Base-by-base conservation (phyloP, 768 basidiomycete species). In the Collybiopsis luxurians region DNA sequence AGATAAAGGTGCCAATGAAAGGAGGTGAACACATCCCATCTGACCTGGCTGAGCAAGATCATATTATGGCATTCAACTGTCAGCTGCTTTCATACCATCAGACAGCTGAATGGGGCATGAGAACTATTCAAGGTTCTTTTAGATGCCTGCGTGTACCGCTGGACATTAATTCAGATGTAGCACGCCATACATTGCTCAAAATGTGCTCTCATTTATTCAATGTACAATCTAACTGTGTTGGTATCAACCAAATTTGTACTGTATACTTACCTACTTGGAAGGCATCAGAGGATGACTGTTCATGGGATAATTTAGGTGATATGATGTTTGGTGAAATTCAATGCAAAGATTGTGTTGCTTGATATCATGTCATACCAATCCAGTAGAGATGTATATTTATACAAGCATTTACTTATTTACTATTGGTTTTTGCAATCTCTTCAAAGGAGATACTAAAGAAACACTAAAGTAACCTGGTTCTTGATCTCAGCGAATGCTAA, bases 91-190 rank as follows among this genome's bases (percentile, higher is more conserved):
- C 67, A 0, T 73, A 59, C 50, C 59, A 65, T 15, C 80, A 83
- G 61, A 75, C 79, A 0, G 78, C 78, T 11, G 78, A 83, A 60
- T 83, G 79, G 82, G 80, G 80, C 0, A 81, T 75, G 70, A 66
- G 68, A 1, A 57, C 64, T 4, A 51, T 82, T 4, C 79, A 80
- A 58, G 76, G 77, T 7, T 74, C 74, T 1, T 82, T 79, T 68
- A 75, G 79, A 5, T 63, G 71, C 1, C 68, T 83, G 7, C 65
- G 71, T 4, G 49, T 83, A 1, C 81, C 74, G 1, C 61, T 81
- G 1, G 58, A 66, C 12, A 72, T 78, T 21, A 60, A 69, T 38
- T 34, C 77, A 55, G 50, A 51, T n/a, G n/a, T n/a, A n/a, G n/a
- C n/a, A n/a, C n/a, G n/a, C n/a, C n/a, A n/a, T n/a, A n/a, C n/a